Base-by-base conservation (phyloP, 2,329 filamentous ascomycete species). In the Diaporthe citri region DNA sequence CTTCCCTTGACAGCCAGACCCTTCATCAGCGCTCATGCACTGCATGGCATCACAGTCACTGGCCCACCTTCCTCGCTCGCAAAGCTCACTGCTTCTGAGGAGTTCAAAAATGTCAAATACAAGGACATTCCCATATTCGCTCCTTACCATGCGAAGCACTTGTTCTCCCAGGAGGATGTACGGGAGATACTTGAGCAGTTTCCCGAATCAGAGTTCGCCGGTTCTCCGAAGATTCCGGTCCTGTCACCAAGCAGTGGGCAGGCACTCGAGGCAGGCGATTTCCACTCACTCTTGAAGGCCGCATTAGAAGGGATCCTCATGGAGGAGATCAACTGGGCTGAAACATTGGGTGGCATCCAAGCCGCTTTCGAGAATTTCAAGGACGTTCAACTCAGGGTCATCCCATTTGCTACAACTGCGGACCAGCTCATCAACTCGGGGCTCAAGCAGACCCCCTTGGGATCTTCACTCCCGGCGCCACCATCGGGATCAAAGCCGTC, bases 61-160 rank as follows among this genome's bases (percentile, higher is more conserved):
- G 90, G 89, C 12, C 88, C 88, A 55, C 90, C 90, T 20, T 78
- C 83, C 3, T 88, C 86, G 0, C 82, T 90, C 34, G 83, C 85
- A 72, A 79, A 82, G 8, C 81, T 91, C 36, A 84, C 85, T 67
- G 81, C 82, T 59, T 82, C 83, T 36, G 56, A 62, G 15, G 80
- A 84, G 17, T 78, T 84, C 62, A 85, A 86, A 48, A 82, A 84
- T 10, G 80, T 82, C 52, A 86, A 85, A 77, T 83, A 85, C 22
- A 85, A 85, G 20, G 81, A 85, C 1, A 86, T 90, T 59, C 87
- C 89, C 0, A 86, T 91, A 34, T 87, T 88, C 76, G 89, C 87
- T 0, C 89, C 89, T 10, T 91, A 90, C 78, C 90, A 91, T 78
- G 88, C 89, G 43, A 76, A 85, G 2, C 88, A 90, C 79, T 82